Evolutionary conservation across 2,329 filamentous ascomycete genomes (phyloP).

Genomic region (Elsinoe ampelina): DNA sequence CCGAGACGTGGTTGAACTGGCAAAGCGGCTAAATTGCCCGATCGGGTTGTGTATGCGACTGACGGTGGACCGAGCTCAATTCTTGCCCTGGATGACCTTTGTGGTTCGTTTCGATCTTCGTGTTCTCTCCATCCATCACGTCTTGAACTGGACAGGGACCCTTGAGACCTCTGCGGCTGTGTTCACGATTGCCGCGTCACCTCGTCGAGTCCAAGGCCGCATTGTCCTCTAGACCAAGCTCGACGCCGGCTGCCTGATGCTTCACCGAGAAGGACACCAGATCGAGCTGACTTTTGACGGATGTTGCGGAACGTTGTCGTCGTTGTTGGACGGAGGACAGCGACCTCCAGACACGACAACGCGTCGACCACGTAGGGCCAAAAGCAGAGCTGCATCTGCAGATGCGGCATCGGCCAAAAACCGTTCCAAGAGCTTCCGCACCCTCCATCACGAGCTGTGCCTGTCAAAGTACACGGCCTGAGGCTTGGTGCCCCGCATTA

Average conservation of each 20-base stretch:
- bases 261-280: background rate
- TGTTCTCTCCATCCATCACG: conserved; percentile 5
- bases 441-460: conserved; percentile 8
- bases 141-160: background rate
- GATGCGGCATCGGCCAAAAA: background rate
- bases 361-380: background rate
- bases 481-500: conserved; percentile 8
- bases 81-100: background rate
- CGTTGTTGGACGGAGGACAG: background rate
- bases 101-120: conserved; percentile 3
- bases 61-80: background rate
- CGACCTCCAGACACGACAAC: background rate
- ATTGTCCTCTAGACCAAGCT: background rate
- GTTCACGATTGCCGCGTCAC: background rate
- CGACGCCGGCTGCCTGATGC: background rate
- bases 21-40: background rate
- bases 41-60: background rate
- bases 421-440: background rate
- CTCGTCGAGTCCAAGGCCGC: background rate
- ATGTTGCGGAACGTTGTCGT: background rate
- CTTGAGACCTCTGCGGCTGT: background rate
- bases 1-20: too few species aligned
- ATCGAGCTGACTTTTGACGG: background rate
- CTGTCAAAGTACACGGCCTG: background rate
- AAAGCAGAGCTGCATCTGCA: background rate